A percentile compares a stretch with the other conserved stretches of the same genome.
phyloP scores from a whole-genome alignment of 1,139 yeast genomes.

The Hyphopichia pseudoburtonii region DNA sequence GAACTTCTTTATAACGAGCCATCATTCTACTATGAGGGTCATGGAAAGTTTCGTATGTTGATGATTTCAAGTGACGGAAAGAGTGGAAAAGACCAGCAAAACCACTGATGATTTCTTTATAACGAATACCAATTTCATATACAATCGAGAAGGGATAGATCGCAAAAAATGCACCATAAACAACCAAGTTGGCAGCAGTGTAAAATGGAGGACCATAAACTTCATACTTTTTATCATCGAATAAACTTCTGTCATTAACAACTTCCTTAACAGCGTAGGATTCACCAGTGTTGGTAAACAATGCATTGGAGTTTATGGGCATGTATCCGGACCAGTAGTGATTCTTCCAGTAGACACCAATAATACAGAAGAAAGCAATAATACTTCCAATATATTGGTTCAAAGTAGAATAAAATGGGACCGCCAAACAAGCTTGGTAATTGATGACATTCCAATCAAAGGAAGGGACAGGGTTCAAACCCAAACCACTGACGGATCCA shows the following conservation, averaged over 20 bases:
- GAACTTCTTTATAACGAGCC: slow-evolving; percentile 56
- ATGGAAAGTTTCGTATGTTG: slow-evolving; percentile 6
- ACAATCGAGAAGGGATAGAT: slow-evolving; percentile 56
- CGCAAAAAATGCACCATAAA: slow-evolving; percentile 60
- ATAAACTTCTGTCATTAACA: slow-evolving; percentile 34
- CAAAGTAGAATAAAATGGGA: slow-evolving; percentile 48
- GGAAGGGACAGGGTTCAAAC: slow-evolving; percentile 56
- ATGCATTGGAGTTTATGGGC: slow-evolving; percentile 52
- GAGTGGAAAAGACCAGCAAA: slow-evolving; percentile 21
- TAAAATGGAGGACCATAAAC: slow-evolving; percentile 44
- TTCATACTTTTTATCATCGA: slow-evolving; percentile 42
- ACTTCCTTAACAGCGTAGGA: slow-evolving; percentile 41
- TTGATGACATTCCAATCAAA: slow-evolving; percentile 50
- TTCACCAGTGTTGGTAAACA: slow-evolving; percentile 50
- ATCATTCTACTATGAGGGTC: slow-evolving; percentile 62
- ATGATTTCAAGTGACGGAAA: slow-evolving; percentile 7
- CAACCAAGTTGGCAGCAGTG: too few species aligned
- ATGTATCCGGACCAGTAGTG: slow-evolving; percentile 51
- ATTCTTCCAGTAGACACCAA: slow-evolving; percentile 52
- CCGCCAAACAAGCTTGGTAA: slow-evolving; percentile 25
- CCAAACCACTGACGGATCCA: slow-evolving; percentile 53
- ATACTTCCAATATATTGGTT: slow-evolving; percentile 44
- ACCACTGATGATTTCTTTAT: slow-evolving; percentile 24
- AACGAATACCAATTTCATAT: slow-evolving; percentile 37
- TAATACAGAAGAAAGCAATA: slow-evolving; percentile 39